Evolutionary conservation across 2,329 filamentous ascomycete species (phyloP), one percentile per base, ranked within the genome.

Genomic region (Helicocarpus griseus): DNA sequence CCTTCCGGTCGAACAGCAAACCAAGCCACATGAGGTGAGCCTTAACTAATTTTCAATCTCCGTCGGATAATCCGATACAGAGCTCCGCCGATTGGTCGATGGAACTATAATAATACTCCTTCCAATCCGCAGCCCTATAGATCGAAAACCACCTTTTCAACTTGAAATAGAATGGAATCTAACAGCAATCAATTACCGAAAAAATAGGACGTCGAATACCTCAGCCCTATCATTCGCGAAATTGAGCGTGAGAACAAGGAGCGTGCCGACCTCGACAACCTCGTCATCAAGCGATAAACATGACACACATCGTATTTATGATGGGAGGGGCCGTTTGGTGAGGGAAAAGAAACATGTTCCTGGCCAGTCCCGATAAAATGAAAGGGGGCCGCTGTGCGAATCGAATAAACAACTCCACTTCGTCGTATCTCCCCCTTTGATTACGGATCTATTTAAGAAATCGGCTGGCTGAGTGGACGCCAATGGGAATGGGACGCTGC

Each of bases 231-330:
- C 67, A 86, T 88, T 69, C 72, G 75, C 59, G 80, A 85, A 68
- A 79, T 88, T 62, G 81, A 86, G 71, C 73, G 76, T 51, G 83
- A 86, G 73, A 69, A 73, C 60, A 77, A 77, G 64, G 85, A 88
- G 72, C 79, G 83, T 58, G 75, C 77, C 59, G 83, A 87, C 64
- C 72, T 87, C 61, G 85, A 87, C 69, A 74, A 78, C 58, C 77
- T 87, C 74, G 72, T 80, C 55, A 72, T 86, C 61, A 76, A 70
- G 65, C 33, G 54, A 51, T 58, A 56, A 36, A 53, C 44, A 4
- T 14, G 39, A 14, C 3, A 47, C 40, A 29, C 43, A 31, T 43
- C 9, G 17, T 17, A 28, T 44, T 13, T 17, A 21, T 1, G 22
- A 8, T 17, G 17, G 17, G 13, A 14, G 40, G n/a, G 21, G 9